Evolutionary conservation across 768 basidiomycete genomes (phyloP), one percentile per base, ranked within the genome.

Genomic region (Collybia nuda): DNA sequence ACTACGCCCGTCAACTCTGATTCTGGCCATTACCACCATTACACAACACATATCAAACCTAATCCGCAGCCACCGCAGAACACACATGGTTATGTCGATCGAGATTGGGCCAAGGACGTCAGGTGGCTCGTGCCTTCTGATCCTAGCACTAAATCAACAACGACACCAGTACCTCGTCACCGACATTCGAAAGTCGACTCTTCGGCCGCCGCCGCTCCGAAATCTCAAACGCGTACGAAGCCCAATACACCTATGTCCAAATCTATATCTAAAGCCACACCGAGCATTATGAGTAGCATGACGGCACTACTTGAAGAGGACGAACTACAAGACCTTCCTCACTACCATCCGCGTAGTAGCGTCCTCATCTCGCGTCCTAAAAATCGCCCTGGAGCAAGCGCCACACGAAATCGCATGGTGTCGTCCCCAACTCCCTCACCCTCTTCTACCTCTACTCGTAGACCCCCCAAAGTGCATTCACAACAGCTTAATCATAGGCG

Each of bases 61-160:
- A 64, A 45, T 32, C 51, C 18, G 41, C 55, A 45, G 48, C 57
- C 48, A 40, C 62, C 40, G 42, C 60, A 40, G 50, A 50, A 35
- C 4, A 40, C 23, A 46, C 55, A 53, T 47, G 53, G 40, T 56
- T 63, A 50, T 60, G 77, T 76, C 3, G 78, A 81, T 58, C 75
- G 82, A 46, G 80, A 85, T 56, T 88, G 85, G 87, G 78, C 82
- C 11, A 79, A 76, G 54, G 86, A 88, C 44, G 79, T 86, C 15
- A 76, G 82, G 28, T 86, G 82, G 82, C 79, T 89, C 24, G 77
- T 44, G 62, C 78, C 35, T 62, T 66, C 29, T 46, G 47, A 29
- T 23, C 19, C 46, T 35, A 43, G 54, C 32, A 45, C 51, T 15
- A 48, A 48, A 53, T 50, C 64, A 6, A 64, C 59, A 14, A 58